phyloP scores from a whole-genome alignment of 2,329 filamentous ascomycete genomes.

The Elsinoe australis region DNA sequence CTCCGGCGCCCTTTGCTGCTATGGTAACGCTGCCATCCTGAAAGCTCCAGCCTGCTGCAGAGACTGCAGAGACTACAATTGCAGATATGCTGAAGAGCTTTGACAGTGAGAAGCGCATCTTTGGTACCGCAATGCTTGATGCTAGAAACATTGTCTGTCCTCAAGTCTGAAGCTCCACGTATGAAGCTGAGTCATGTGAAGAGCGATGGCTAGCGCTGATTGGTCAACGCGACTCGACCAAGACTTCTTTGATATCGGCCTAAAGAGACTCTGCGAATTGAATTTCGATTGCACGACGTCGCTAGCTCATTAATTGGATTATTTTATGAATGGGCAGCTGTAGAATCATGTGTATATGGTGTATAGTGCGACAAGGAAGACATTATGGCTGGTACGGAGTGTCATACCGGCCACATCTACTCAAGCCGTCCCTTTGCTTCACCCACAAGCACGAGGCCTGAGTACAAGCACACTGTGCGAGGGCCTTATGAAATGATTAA shows the following conservation, averaged over 20 bases:
- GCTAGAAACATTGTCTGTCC: not conserved
- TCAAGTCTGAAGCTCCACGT: constrained; percentile 12
- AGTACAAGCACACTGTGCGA: too few relatives aligned
- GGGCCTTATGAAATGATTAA: too few relatives aligned
- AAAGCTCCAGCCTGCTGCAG: constrained; percentile 58
- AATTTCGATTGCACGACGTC: too few relatives aligned
- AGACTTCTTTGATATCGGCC: constrained; percentile 8
- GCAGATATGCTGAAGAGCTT: constrained; percentile 6
- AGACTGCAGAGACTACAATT: constrained; percentile 39
- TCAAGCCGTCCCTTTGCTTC: constrained; percentile 6
- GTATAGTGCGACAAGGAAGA: too few relatives aligned
- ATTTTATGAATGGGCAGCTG: too few relatives aligned
- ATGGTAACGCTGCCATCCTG: constrained; percentile 63
- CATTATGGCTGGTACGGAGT: not conserved
- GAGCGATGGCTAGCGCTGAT: not conserved
- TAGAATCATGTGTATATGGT: too few relatives aligned
- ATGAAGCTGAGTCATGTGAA: constrained; percentile 5
- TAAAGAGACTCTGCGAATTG: too few relatives aligned
- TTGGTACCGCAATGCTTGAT: not conserved
- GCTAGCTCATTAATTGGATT: too few relatives aligned
- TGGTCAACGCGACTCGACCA: not conserved
- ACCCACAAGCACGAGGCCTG: constrained; percentile 6
- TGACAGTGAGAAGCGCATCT: constrained; percentile 6
- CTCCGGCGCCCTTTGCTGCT: constrained; percentile 51
- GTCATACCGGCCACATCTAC: too few relatives aligned